These are phyloP conservation scores for Phlebopus sp. DNA, from an alignment of 1,284 basidiomycete genomes.

Conservation along the genomic window DNA sequence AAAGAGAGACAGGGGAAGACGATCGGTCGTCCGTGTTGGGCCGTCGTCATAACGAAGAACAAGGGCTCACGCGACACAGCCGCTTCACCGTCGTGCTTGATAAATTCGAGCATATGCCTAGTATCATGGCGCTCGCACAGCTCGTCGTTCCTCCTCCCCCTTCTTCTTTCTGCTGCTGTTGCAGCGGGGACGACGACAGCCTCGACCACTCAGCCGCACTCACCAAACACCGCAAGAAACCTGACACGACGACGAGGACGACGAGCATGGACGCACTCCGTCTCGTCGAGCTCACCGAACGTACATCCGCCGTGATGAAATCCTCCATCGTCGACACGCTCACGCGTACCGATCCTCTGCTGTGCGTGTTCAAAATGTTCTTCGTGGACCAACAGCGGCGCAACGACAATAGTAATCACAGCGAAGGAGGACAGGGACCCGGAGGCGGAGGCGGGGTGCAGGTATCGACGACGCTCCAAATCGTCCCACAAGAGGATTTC, in stretches of 20 bases:
- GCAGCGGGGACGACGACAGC: too few relatives aligned
- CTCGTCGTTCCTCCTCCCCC: constrained; percentile 42
- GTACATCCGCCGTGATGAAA: constrained; percentile 88
- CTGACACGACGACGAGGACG: too few relatives aligned
- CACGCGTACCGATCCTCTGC: constrained; percentile 73
- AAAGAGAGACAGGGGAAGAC: constrained; percentile 5
- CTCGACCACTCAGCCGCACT: constrained; percentile 11
- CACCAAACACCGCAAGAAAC: constrained; percentile 12
- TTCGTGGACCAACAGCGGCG: too few relatives aligned
- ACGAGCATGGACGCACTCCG: constrained; percentile 70
- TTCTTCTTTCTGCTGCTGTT: too few relatives aligned
- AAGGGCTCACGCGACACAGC: too few relatives aligned
- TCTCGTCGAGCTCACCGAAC: constrained; percentile 87
- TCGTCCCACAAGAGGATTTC: constrained; percentile 69
- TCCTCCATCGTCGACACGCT: constrained; percentile 74
- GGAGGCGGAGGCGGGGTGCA: too few relatives aligned
- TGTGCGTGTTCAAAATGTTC: constrained; percentile 85
- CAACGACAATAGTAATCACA: too few relatives aligned
- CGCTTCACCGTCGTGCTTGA: constrained; percentile 86
- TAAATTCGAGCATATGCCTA: constrained; percentile 82
- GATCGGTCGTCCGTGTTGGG: too few relatives aligned
- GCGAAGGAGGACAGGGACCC: too few relatives aligned
- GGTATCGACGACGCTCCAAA: constrained; percentile 66
- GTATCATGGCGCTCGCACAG: constrained; percentile 69
- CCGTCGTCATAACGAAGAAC: too few relatives aligned